These are phyloP conservation scores for Linnemannia schmuckeri DNA, from an alignment of 192 early-diverging fungal genomes.

Conservation along the genomic window DNA sequence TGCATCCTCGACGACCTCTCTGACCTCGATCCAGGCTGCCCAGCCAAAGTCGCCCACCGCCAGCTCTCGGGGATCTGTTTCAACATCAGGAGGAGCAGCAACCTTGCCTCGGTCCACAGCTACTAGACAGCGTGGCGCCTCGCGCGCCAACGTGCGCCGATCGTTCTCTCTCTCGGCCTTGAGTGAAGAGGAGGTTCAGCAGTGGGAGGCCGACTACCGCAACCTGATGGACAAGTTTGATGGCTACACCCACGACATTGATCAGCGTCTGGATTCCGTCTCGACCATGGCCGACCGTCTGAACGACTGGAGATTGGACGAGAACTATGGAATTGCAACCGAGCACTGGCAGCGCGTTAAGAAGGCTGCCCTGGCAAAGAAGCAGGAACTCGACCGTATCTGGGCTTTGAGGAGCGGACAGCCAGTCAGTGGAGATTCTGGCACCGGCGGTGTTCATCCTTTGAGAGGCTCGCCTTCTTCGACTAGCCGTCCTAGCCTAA, in stretches of 20 bases:
- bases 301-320: slow-evolving; percentile 60
- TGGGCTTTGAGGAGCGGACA: slow-evolving; percentile 17
- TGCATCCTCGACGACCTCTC: slow-evolving; percentile 22
- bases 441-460: slow-evolving; percentile 26
- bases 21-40: slow-evolving; percentile 11
- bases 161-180: slow-evolving; percentile 39
- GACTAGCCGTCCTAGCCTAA: slow-evolving; percentile 19
- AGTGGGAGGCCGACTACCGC: slow-evolving; percentile 35
- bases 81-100: neutral
- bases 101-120: slow-evolving; percentile 22
- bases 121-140: slow-evolving; percentile 21
- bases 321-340: slow-evolving; percentile 54
- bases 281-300: slow-evolving; percentile 33
- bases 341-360: slow-evolving; percentile 66
- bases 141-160: slow-evolving; percentile 11
- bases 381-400: slow-evolving; percentile 54
- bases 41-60: slow-evolving; percentile 12
- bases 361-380: slow-evolving; percentile 57
- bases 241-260: slow-evolving; percentile 37
- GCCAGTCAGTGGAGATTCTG: neutral
- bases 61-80: neutral
- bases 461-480: slow-evolving; percentile 12
- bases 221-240: slow-evolving; percentile 27
- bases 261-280: slow-evolving; percentile 24
- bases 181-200: slow-evolving; percentile 36